Evolutionary conservation across 2,329 filamentous ascomycete species (phyloP).

Genomic region (Scedosporium aurantiacum): DNA sequence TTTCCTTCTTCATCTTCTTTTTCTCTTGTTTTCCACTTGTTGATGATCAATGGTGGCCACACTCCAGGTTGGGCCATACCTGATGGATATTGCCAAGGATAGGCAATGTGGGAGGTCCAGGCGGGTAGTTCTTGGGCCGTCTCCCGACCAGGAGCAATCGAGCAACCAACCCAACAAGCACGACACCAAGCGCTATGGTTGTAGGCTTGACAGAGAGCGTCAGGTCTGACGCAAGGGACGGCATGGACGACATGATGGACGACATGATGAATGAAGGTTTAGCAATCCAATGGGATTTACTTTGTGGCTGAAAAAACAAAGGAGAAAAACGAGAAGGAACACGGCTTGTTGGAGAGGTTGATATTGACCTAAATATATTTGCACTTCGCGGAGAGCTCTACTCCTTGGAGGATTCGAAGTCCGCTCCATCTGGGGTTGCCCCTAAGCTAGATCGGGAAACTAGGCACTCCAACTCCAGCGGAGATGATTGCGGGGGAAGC

Average conservation of each 20-base stretch:
- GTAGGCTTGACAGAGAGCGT: background rate
- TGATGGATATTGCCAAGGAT: conserved; percentile 40
- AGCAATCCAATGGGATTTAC: background rate
- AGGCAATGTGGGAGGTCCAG: conserved; percentile 39
- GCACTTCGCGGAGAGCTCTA: background rate
- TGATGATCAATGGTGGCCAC: background rate
- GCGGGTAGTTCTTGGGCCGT: conserved; percentile 22
- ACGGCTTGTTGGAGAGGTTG: background rate
- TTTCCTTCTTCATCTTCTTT: too few species aligned
- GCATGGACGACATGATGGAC: background rate
- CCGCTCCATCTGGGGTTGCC: too few species aligned
- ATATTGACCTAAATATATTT: too few species aligned
- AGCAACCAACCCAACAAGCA: conserved; percentile 1
- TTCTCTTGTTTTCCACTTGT: too few species aligned
- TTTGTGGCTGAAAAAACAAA: background rate
- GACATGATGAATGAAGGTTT: background rate
- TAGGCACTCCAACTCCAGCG: background rate
- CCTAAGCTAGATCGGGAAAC: too few species aligned
- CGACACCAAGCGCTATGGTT: background rate
- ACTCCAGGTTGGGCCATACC: background rate
- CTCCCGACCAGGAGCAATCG: conserved; percentile 2
- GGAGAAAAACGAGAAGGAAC: background rate
- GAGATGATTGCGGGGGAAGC: background rate
- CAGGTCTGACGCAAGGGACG: background rate
- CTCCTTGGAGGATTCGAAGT: background rate